A percentile compares a stretch with the other conserved stretches of the same genome.
phyloP scores from a whole-genome alignment of 2,329 filamentous ascomycete genomes.

The Alternaria sp. region DNA sequence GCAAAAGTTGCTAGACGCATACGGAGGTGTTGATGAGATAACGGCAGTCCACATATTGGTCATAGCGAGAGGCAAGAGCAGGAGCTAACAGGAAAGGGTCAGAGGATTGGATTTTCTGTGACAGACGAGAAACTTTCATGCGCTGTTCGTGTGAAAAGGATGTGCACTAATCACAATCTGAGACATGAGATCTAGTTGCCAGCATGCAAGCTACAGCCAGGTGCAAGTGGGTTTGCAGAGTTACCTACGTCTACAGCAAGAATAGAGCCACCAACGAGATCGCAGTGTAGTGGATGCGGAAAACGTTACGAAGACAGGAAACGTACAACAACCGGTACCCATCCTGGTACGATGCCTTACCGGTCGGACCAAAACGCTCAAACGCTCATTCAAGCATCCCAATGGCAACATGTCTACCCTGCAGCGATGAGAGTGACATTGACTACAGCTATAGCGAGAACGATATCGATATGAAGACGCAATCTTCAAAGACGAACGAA shows the following conservation, averaged over 20 bases:
- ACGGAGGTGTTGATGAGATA: not conserved
- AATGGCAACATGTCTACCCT: too few species aligned
- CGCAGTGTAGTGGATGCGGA: not conserved
- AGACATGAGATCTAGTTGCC: not conserved
- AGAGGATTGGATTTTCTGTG: not conserved
- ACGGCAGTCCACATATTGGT: not conserved
- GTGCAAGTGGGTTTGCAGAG: not conserved
- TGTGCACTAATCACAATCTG: not conserved
- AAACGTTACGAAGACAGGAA: not conserved
- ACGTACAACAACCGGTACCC: not conserved
- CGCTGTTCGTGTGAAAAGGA: not conserved
- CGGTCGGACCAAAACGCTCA: too few species aligned
- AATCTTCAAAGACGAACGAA: too few species aligned
- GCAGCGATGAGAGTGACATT: too few species aligned
- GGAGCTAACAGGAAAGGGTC: not conserved
- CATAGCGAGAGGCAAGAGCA: not conserved
- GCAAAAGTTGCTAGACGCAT: not conserved
- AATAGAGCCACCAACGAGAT: not conserved
- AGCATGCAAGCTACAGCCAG: not conserved
- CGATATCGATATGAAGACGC: too few species aligned
- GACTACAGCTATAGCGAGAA: too few species aligned
- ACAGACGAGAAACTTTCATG: not conserved
- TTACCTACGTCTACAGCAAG: not conserved
- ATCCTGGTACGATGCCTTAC: not conserved
- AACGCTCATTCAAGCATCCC: too few species aligned